Percentiles rank a stretch among this genome's conserved stretches.
These are phyloP conservation scores for Endotrypanum monterogeii DNA, from an alignment of 208 protist species.

Conservation along the genomic window DNA sequence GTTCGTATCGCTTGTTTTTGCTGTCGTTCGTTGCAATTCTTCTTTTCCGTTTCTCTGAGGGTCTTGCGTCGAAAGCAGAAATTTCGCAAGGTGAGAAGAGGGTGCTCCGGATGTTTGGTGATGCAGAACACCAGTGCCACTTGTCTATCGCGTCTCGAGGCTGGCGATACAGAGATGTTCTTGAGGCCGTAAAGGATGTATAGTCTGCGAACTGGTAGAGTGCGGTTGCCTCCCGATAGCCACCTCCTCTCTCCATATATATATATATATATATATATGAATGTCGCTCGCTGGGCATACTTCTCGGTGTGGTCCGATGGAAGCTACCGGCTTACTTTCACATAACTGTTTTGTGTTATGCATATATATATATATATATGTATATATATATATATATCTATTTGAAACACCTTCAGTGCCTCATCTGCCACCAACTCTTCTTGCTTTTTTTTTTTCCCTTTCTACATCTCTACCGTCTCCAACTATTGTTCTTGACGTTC, in stretches of 20 bases:
- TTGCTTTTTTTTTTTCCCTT: not conserved
- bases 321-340: not conserved
- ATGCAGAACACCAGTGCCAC: not conserved
- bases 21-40: not conserved
- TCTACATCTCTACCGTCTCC: not conserved
- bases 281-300: not conserved
- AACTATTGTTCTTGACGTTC: not conserved
- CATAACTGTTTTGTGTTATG: not conserved
- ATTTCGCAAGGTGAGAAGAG: not conserved
- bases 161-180: not conserved
- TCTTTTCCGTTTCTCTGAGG: not conserved
- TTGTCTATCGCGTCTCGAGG: not conserved
- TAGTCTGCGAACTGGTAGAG: not conserved
- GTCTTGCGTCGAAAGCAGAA: not conserved
- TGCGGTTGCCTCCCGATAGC: not conserved
- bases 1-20: slow-evolving; percentile 12
- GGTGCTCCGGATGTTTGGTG: not conserved
- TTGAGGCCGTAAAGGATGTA: not conserved
- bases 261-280: not conserved
- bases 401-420: not conserved
- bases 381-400: not conserved
- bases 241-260: not conserved
- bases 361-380: too few relatives aligned
- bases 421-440: not conserved
- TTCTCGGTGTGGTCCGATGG: not conserved